phyloP scores from a whole-genome alignment of 1,284 basidiomycete species.

The Gastroboletus turbinatus region DNA sequence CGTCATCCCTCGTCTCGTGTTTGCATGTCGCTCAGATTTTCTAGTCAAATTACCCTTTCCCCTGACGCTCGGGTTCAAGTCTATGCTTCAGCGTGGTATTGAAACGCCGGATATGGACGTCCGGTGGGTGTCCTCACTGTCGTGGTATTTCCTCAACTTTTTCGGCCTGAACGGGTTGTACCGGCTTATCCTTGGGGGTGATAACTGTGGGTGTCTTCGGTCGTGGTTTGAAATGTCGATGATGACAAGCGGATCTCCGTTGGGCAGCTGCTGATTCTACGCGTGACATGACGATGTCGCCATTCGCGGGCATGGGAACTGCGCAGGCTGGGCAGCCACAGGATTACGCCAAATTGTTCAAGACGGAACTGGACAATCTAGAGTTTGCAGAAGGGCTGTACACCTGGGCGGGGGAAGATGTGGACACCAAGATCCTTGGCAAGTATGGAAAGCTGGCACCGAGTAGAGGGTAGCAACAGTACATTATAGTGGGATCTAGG shows the following conservation, averaged over 20 bases:
- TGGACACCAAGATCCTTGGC: slow-evolving; percentile 75
- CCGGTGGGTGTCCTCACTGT: slow-evolving; percentile 97
- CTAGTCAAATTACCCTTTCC: slow-evolving; percentile 97
- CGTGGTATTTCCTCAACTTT: slow-evolving; percentile 99
- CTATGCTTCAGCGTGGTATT: slow-evolving; percentile 97
- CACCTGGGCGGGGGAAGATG: slow-evolving; percentile 75
- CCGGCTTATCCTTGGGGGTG: slow-evolving; percentile 87
- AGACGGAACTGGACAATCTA: slow-evolving; percentile 90
- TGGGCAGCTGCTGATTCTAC: slow-evolving; percentile 71
- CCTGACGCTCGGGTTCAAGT: slow-evolving; percentile 94
- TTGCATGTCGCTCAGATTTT: slow-evolving; percentile 1
- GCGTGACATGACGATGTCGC: slow-evolving; percentile 69
- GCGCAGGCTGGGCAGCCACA: slow-evolving; percentile 61
- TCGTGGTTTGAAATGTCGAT: slow-evolving; percentile 14
- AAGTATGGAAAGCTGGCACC: slow-evolving; percentile 63
- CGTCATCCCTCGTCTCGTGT: slow-evolving; percentile 37
- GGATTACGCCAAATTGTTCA: slow-evolving; percentile 89
- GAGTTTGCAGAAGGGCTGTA: slow-evolving; percentile 87
- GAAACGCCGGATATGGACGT: slow-evolving; percentile 97
- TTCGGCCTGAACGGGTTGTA: slow-evolving; percentile 97
- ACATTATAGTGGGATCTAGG: slow-evolving; percentile 25
- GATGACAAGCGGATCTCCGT: slow-evolving; percentile 16
- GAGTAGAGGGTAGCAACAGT: slow-evolving; percentile 22
- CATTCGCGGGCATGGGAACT: slow-evolving; percentile 65
- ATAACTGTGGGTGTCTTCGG: slow-evolving; percentile 68